These are phyloP conservation scores for Solanum dulcamara DNA, from an alignment of 257 asterid genomes.

Conservation along the genomic window DNA sequence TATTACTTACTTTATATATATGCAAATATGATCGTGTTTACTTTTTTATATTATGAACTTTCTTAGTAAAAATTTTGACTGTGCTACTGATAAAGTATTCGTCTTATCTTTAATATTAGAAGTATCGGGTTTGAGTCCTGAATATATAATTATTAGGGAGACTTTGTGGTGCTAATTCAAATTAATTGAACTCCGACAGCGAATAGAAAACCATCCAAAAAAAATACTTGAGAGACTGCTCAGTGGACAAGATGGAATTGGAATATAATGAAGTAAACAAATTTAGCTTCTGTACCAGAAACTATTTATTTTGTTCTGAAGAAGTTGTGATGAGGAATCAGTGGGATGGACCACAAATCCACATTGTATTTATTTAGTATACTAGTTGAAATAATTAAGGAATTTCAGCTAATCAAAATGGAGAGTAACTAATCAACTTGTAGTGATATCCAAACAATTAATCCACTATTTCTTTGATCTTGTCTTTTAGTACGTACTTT, in stretches of 20 bases:
- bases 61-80: not conserved
- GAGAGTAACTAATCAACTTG: not conserved
- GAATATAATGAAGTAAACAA: not conserved
- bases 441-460: not conserved
- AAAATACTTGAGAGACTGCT: not conserved
- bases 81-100: too few species aligned
- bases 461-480: not conserved
- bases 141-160: too few species aligned
- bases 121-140: too few species aligned
- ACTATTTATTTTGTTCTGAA: not conserved
- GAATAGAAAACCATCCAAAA: too few species aligned
- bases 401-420: not conserved
- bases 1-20: not conserved
- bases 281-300: not conserved
- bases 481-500: not conserved
- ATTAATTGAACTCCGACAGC: too few species aligned
- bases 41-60: not conserved
- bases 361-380: not conserved
- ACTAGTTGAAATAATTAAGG: not conserved
- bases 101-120: too few species aligned
- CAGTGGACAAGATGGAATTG: not conserved
- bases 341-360: conserved; percentile 26
- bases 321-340: not conserved
- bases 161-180: too few species aligned
- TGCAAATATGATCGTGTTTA: not conserved